Conservation (phyloP, 2,329 filamentous ascomycete genomes). For the Thelonectria olida region DNA sequence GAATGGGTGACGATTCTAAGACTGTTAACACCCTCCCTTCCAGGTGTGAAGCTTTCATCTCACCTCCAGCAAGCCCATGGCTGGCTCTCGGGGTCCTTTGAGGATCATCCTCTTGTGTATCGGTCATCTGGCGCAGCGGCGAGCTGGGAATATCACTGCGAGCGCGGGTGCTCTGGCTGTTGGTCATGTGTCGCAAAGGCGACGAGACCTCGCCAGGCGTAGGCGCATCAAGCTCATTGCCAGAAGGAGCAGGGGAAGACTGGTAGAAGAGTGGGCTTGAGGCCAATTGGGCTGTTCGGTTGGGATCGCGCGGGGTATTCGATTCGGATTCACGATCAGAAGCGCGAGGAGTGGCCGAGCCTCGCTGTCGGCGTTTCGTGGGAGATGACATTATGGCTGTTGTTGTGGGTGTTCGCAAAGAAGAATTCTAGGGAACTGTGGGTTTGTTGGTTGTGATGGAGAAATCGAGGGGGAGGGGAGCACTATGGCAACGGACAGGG, state of each 20-base stretch:
- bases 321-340: slow-evolving; percentile 51
- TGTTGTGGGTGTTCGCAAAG: slow-evolving; percentile 16
- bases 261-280: slow-evolving; percentile 87
- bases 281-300: slow-evolving; percentile 61
- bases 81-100: slow-evolving; percentile 78
- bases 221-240: slow-evolving; percentile 37
- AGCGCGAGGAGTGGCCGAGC: slow-evolving; percentile 57
- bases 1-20: slow-evolving; percentile 89
- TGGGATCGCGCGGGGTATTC: slow-evolving; percentile 55
- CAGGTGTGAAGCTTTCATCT: slow-evolving; percentile 29
- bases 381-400: slow-evolving; percentile 52
- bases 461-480: slow-evolving; percentile 39
- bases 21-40: slow-evolving; percentile 15
- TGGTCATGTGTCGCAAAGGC: slow-evolving; percentile 65
- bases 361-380: slow-evolving; percentile 57
- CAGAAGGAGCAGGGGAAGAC: slow-evolving; percentile 52
- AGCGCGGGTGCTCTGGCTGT: slow-evolving; percentile 60
- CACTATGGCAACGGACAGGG: slow-evolving; percentile 34
- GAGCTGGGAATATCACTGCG: slow-evolving; percentile 61
- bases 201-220: slow-evolving; percentile 57
- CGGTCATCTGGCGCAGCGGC: slow-evolving; percentile 66
- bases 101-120: slow-evolving; percentile 63
- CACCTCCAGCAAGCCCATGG: slow-evolving; percentile 69
- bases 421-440: slow-evolving; percentile 27
- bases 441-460: slow-evolving; percentile 34